Percentiles rank a stretch among this genome's conserved stretches.
Conservation (phyloP, 768 basidiomycete species). For the Melanogaster broomeanus region DNA sequence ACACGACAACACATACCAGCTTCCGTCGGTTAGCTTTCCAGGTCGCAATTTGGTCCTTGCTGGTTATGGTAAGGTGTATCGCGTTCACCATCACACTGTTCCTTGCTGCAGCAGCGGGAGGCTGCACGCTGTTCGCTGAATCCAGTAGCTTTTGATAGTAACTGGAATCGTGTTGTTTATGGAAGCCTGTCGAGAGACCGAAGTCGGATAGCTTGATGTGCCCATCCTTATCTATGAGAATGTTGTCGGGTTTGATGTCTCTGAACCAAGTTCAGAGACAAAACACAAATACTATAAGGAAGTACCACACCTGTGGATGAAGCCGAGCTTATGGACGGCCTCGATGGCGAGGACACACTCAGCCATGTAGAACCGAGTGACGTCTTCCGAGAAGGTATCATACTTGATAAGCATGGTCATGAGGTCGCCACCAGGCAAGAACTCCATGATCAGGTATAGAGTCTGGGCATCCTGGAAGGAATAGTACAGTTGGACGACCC, state of each 20-base stretch:
- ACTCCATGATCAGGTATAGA: constrained; percentile 98
- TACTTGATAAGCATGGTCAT: constrained; percentile 99
- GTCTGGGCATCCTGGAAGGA: constrained; percentile 96
- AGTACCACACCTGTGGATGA: constrained; percentile 81
- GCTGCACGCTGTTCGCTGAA: constrained; percentile 47
- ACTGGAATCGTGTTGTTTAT: constrained; percentile 94
- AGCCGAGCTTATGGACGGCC: constrained; percentile 94
- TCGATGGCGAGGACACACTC: constrained; percentile 97
- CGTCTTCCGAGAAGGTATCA: constrained; percentile 98
- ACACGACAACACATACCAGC: constrained; percentile 55
- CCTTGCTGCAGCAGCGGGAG: constrained; percentile 52
- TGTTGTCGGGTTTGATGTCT: constrained; percentile 99
- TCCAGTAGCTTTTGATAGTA: constrained; percentile 93
- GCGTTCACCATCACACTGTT: constrained; percentile 98
- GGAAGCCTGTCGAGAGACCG: constrained; percentile 98
- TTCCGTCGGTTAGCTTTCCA: constrained; percentile 99
- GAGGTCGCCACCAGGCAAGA: constrained; percentile 94
- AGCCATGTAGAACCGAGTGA: constrained; percentile 98
- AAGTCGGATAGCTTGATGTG: constrained; percentile 99
- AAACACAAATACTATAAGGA: not conserved
- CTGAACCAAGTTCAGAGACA: constrained; percentile 42
- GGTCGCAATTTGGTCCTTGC: constrained; percentile 91
- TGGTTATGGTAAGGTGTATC: constrained; percentile 94
- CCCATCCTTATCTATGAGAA: constrained; percentile 85
- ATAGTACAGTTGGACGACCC: constrained; percentile 97